Percentiles rank a stretch among this genome's conserved stretches.
Conservation (phyloP, 305 asterid species). For the Ajuga reptans region DNA sequence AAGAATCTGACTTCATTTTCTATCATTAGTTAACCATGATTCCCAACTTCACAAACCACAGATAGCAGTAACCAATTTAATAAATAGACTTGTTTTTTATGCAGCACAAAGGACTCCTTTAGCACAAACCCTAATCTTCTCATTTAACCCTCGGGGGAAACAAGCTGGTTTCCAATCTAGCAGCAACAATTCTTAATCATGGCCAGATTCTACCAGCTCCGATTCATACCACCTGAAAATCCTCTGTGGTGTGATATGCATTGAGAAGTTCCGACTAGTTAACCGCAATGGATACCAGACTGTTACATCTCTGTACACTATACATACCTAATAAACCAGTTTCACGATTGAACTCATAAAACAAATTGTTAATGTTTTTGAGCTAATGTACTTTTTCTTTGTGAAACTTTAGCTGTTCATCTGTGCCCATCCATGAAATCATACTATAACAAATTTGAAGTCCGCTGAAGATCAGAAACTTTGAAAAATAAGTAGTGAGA, state of each 20-base stretch:
- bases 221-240: neutral
- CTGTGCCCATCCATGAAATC: neutral
- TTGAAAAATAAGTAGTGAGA: neutral
- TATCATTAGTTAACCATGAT: neutral
- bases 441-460: neutral
- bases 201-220: neutral
- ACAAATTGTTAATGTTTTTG: neutral
- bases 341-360: neutral
- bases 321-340: too few relatives aligned
- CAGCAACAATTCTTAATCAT: neutral
- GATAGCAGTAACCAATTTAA: neutral
- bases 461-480: neutral
- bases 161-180: neutral
- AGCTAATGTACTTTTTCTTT: neutral
- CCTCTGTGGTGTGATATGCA: neutral
- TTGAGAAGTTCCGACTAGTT: neutral
- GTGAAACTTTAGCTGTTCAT: neutral
- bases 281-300: neutral
- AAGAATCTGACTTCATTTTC: neutral
- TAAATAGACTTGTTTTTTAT: neutral
- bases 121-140: neutral
- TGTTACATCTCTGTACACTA: neutral
- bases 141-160: neutral
- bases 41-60: slow-evolving; percentile 12
- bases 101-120: slow-evolving; percentile 4